Conservation (phyloP, 2,329 filamentous ascomycete species). For the Leptographium lundbergii region DNA sequence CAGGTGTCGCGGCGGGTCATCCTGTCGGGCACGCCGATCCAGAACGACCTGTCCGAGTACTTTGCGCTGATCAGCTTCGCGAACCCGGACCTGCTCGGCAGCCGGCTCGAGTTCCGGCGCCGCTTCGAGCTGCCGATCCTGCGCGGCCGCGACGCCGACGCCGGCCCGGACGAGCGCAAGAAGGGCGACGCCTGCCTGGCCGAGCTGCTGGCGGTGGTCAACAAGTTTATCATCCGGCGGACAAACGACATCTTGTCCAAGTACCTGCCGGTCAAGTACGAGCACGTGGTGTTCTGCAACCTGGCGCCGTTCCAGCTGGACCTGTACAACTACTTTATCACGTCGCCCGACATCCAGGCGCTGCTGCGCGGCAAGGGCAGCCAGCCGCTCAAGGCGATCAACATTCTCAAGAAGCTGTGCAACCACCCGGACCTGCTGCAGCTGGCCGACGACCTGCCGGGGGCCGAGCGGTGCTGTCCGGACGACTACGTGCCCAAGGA, state of each 20-base stretch:
- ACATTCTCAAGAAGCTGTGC: slow-evolving; percentile 93
- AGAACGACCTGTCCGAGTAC: slow-evolving; percentile 97
- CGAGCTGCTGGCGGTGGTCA: slow-evolving; percentile 75
- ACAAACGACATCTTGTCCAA: slow-evolving; percentile 98
- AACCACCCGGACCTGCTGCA: slow-evolving; percentile 93
- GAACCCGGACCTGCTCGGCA: slow-evolving; percentile 84
- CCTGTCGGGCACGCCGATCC: slow-evolving; percentile 90
- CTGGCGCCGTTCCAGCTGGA: slow-evolving; percentile 84
- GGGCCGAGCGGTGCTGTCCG: slow-evolving; percentile 69
- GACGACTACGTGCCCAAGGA: slow-evolving; percentile 85
- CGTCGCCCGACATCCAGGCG: slow-evolving; percentile 86
- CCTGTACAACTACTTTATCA: slow-evolving; percentile 95
- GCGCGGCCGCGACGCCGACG: slow-evolving; percentile 79
- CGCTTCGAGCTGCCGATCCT: slow-evolving; percentile 88
- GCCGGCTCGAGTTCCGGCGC: slow-evolving; percentile 82
- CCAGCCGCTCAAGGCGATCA: slow-evolving; percentile 92
- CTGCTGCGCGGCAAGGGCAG: slow-evolving; percentile 87
- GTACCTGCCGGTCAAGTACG: slow-evolving; percentile 95
- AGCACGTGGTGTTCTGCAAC: slow-evolving; percentile 97
- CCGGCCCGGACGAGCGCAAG: slow-evolving; percentile 67
- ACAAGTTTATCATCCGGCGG: slow-evolving; percentile 95
- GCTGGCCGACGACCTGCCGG: slow-evolving; percentile 70
- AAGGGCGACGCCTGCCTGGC: slow-evolving; percentile 72
- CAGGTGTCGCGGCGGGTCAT: slow-evolving; percentile 90
- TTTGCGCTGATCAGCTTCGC: slow-evolving; percentile 94